Base-by-base conservation (phyloP, 495 filamentous ascomycete species). In the Entonaema liquescens region DNA sequence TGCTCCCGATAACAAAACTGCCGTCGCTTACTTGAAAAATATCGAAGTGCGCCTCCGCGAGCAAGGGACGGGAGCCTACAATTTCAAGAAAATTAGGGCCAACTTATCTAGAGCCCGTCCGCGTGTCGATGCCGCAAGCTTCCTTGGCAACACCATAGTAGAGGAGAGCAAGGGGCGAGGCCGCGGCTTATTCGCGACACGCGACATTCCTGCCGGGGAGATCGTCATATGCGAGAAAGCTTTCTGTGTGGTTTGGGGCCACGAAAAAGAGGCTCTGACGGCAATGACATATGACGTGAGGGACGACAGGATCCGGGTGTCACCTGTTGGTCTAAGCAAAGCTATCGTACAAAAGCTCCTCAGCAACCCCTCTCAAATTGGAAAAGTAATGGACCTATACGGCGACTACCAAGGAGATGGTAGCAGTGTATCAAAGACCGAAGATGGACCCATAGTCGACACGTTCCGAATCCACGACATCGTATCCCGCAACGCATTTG, bases 191-290 rank as follows among this genome's bases (percentile, higher is more conserved):
- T 87, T 86, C 62, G 80, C 83, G 0, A 83, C 81, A 5, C 56
- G 75, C 15, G 81, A 79, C 23, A 79, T 88, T 19, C 70, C 80
- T 47, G 78, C 77, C 6, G 86, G 85, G 0, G 83, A 85, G 26
- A 70, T 87, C 5, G 71, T 87, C 5, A 71, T 86, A 26, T 85
- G 82, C 44, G 84, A 87, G 71, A 89, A 88, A 53, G 83, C 85
- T 0, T 85, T 88, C 59, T 75, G 69, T 23, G 70, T 68, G 12
- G 70, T 68, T 23, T 72, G 70, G 70, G 70, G 65, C n/a, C 56
- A 70, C 25, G 71, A 73, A 15, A 40, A 36, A 12, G 65, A 68
- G 35, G 59, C 65, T 7, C 17, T 72, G 42, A 65, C 70, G 15
- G 70, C 70, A 19, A 73, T 75, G 54, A 76, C 76, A 11, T 72